phyloP scores from a whole-genome alignment of 306 rosid genomes.

The Cyamopsis tetragonoloba region DNA sequence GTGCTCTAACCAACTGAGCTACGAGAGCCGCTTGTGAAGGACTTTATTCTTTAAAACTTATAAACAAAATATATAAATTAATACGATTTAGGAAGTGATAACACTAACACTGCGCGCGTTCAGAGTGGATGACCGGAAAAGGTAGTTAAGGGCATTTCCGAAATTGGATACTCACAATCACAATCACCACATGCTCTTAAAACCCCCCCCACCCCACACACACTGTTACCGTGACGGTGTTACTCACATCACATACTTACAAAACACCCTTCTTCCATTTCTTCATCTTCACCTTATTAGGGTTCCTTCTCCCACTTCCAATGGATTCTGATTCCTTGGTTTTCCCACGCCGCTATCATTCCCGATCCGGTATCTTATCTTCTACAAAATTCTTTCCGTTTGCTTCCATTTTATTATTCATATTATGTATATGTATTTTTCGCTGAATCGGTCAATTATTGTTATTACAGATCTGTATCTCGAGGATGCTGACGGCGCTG shows the following conservation, averaged over 20 bases:
- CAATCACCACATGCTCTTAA: too few species aligned
- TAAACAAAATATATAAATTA: too few species aligned
- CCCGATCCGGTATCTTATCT: slow-evolving; percentile 54
- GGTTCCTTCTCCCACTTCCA: slow-evolving; percentile 13
- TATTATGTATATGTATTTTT: too few species aligned
- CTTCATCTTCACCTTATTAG: background rate
- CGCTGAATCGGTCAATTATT: background rate
- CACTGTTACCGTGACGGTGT: too few species aligned
- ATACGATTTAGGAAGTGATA: too few species aligned
- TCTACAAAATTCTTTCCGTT: too few species aligned
- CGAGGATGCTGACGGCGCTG: slow-evolving; percentile 33
- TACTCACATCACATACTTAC: background rate
- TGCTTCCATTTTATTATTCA: background rate
- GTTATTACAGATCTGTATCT: slow-evolving; percentile 54
- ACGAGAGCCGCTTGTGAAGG: slow-evolving; percentile 29
- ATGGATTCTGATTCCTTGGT: slow-evolving; percentile 75
- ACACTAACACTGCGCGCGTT: too few species aligned
- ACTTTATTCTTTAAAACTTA: too few species aligned
- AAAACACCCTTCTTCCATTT: background rate
- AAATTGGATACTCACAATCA: too few species aligned
- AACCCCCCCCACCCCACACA: background rate
- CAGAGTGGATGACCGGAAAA: background rate
- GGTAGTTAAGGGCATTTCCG: background rate
- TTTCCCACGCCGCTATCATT: slow-evolving; percentile 50
- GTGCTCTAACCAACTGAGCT: slow-evolving; percentile 65